Percentiles rank a stretch among this genome's conserved stretches.
phyloP scores from a whole-genome alignment of 257 asterid species.

The Rehmannia glutinosa region DNA sequence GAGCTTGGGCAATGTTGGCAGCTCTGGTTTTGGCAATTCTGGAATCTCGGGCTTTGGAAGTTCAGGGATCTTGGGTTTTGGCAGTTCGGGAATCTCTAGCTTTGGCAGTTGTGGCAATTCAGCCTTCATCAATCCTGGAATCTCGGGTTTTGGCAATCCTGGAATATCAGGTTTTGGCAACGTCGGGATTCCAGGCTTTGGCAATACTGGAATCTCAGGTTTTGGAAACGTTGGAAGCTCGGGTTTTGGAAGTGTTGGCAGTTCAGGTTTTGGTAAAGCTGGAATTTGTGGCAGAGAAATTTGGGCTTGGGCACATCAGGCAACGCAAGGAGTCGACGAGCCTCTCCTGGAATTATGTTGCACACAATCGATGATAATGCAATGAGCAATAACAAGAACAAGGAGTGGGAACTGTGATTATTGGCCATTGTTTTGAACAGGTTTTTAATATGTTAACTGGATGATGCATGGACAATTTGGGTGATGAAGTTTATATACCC shows the following conservation, averaged over 20 bases:
- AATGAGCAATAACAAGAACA: neutral
- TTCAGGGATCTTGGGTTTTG: too few relatives aligned
- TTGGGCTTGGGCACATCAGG: constrained; percentile 11
- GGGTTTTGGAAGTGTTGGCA: neutral
- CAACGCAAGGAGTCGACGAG: constrained; percentile 16
- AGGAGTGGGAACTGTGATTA: neutral
- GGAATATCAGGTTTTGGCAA: constrained; percentile 10
- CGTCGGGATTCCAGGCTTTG: neutral
- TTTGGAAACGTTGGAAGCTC: constrained; percentile 13
- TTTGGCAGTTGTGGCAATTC: neutral
- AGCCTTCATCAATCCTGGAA: neutral
- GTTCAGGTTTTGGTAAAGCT: neutral
- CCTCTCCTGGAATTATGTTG: neutral
- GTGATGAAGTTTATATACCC: neutral
- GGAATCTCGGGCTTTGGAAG: too few relatives aligned
- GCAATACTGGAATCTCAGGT: constrained; percentile 4
- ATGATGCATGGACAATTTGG: neutral
- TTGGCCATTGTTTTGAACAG: neutral
- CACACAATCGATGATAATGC: neutral
- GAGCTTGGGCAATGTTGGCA: too few relatives aligned
- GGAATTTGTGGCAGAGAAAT: neutral
- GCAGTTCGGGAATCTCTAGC: too few relatives aligned
- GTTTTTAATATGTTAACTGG: neutral
- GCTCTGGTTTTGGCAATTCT: too few relatives aligned
- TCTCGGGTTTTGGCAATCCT: neutral